phyloP scores from a whole-genome alignment of 2,329 filamentous ascomycete genomes.

The Colletotrichum graminicola region DNA sequence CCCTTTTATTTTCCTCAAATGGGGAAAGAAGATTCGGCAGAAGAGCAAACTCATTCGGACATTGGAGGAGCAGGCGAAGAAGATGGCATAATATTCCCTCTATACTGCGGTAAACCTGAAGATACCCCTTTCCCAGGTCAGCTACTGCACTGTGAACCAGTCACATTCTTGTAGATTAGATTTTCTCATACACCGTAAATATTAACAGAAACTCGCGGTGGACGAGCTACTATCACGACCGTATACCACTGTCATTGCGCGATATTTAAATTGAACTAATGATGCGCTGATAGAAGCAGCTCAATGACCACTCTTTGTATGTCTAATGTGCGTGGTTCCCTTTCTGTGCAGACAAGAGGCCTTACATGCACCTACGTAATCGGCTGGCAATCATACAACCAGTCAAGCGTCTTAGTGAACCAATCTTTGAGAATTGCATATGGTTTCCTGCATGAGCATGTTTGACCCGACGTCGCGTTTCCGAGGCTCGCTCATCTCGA shows the following conservation, averaged over 20 bases:
- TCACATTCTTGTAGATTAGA: constrained; percentile 12
- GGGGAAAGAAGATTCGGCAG: constrained; percentile 44
- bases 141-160: constrained; percentile 30
- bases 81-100: constrained; percentile 20
- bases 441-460: neutral
- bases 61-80: constrained; percentile 39
- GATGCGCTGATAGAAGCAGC: neutral
- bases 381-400: neutral
- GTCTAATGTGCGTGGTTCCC: neutral
- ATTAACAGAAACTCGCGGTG: fast-evolving
- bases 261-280: neutral
- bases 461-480: neutral
- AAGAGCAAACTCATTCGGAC: constrained; percentile 40
- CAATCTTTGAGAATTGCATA: constrained; percentile 7
- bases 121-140: constrained; percentile 36
- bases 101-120: constrained; percentile 13
- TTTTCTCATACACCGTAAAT: neutral
- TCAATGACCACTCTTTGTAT: neutral
- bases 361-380: too few species aligned
- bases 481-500: constrained; percentile 8
- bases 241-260: neutral
- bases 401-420: neutral
- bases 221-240: neutral
- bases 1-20: constrained; percentile 69
- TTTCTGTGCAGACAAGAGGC: neutral